Base-by-base conservation (phyloP, 2,329 filamentous ascomycete species). In the Huntiella decipiens region DNA sequence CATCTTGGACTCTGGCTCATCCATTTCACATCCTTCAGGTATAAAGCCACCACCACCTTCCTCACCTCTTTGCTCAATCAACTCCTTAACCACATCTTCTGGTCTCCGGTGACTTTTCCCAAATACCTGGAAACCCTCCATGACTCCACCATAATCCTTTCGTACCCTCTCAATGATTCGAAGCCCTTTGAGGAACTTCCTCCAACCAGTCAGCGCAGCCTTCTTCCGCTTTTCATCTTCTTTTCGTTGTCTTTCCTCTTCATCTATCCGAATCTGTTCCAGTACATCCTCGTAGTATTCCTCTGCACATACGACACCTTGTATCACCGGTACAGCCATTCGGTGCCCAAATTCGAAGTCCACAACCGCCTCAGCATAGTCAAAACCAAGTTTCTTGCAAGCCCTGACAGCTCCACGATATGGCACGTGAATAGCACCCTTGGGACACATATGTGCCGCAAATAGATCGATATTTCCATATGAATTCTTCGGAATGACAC, bases 401-500 rank as follows among this genome's bases (percentile, higher is more conserved):
- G 95, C 73, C 41, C 79, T 77, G 31, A 79, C 77, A 0, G 79
- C 80, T 0, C 84, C 84, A 39, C 79, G 74, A 45, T 79, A 77
- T 0, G 85, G 85, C 2, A 96, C 70, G 58, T 98, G 91, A 0
- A 82, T 73, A 2, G 87, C 87, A 0, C 91, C 85, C 54, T 57
- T 43, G 0, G 91, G 91, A 19, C 92, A 79, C 91, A 98, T 96
- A 51, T 84, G 86, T 35, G 85, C 80, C 0, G 83, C 87, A 58
- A 93, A 98, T 46, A 94, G 75, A 58, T 98, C 91, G 51, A 98
- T 96, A 53, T 98, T 98, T 6, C 88, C 88, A 54, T 88, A 98
- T 33, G 78, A 77, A 54, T 98, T 98, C 60, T 91, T 92, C 0
- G 91, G 91, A 50, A 96, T 95, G 11, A 82, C 62, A 1, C 88